Evolutionary conservation across 2,329 filamentous ascomycete species (phyloP).

Genomic region (Pyricularia grisea): DNA sequence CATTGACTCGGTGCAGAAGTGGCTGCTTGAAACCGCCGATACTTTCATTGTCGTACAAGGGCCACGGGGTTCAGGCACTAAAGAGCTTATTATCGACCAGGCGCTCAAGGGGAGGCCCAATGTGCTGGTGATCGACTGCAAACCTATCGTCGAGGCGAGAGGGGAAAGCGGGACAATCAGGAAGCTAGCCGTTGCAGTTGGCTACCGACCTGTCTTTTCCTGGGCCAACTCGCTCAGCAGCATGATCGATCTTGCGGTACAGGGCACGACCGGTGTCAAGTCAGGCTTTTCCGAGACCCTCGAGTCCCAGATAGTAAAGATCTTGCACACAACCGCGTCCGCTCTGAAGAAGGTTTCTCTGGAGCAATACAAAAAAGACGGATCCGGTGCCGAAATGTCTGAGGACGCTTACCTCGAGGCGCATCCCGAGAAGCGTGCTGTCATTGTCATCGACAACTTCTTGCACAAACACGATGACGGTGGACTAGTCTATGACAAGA

Average conservation of each 20-base stretch:
- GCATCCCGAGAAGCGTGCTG: slow-evolving; percentile 72
- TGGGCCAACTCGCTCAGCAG: slow-evolving; percentile 95
- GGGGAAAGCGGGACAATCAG: slow-evolving; percentile 82
- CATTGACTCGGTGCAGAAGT: slow-evolving; percentile 73
- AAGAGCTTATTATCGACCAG: slow-evolving; percentile 78
- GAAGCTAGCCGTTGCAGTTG: slow-evolving; percentile 71
- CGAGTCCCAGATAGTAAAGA: slow-evolving; percentile 82
- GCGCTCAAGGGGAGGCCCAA: slow-evolving; percentile 67
- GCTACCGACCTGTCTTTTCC: slow-evolving; percentile 87
- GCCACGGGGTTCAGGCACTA: slow-evolving; percentile 83
- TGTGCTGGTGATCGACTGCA: slow-evolving; percentile 84
- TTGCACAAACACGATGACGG: slow-evolving; percentile 65
- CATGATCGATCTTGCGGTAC: slow-evolving; percentile 83
- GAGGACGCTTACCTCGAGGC: slow-evolving; percentile 86
- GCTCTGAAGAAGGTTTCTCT: slow-evolving; percentile 74
- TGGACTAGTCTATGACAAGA: slow-evolving; percentile 61
- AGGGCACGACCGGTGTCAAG: slow-evolving; percentile 89
- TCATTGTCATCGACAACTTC: slow-evolving; percentile 90
- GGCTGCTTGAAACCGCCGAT: slow-evolving; percentile 79
- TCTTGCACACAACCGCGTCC: slow-evolving; percentile 71
- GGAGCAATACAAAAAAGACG: slow-evolving; percentile 46
- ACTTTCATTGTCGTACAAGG: slow-evolving; percentile 94
- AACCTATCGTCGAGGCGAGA: slow-evolving; percentile 80
- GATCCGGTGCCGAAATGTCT: slow-evolving; percentile 61
- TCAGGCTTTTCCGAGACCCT: slow-evolving; percentile 89